Evolutionary conservation across 2,329 filamentous ascomycete genomes (phyloP).

Genomic region (Epichloe bromicola): DNA sequence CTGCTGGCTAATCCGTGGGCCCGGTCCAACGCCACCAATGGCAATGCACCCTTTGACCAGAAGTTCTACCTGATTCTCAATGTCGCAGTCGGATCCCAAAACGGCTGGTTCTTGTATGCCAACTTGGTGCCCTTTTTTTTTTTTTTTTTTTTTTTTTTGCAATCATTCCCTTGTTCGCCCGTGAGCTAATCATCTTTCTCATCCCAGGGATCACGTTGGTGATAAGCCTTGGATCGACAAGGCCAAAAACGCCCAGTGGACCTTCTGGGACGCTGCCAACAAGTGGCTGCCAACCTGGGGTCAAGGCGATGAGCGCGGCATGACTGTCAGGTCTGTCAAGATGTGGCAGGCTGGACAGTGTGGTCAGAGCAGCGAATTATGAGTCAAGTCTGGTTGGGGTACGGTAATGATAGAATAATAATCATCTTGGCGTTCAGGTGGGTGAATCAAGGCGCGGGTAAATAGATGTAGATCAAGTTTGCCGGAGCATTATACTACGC

Average conservation of each 20-base stretch:
- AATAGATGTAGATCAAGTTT: too few relatives aligned
- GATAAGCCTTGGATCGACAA: constrained; percentile 34
- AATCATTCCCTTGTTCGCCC: not conserved
- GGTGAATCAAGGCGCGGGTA: too few relatives aligned
- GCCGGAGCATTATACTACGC: too few relatives aligned
- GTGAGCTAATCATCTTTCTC: not conserved
- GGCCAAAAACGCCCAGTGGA: constrained; percentile 23
- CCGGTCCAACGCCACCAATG: constrained; percentile 19
- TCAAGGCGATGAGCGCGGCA: constrained; percentile 25
- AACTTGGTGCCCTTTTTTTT: not conserved
- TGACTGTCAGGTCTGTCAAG: constrained; percentile 32
- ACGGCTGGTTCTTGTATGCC: constrained; percentile 33
- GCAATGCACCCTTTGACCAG: constrained; percentile 38
- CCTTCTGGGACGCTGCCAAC: constrained; percentile 28
- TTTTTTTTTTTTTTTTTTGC: not conserved
- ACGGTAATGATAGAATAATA: not conserved
- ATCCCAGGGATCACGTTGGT: constrained; percentile 25
- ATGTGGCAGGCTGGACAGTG: constrained; percentile 28
- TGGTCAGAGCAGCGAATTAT: constrained; percentile 1
- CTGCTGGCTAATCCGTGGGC: constrained; percentile 31
- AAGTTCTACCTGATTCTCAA: constrained; percentile 38
- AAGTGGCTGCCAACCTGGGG: constrained; percentile 36
- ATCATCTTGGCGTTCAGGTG: too few relatives aligned
- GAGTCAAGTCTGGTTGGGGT: not conserved
- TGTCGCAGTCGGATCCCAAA: constrained; percentile 35